Conservation (phyloP, 306 rosid species). For the Quercus alba region DNA sequence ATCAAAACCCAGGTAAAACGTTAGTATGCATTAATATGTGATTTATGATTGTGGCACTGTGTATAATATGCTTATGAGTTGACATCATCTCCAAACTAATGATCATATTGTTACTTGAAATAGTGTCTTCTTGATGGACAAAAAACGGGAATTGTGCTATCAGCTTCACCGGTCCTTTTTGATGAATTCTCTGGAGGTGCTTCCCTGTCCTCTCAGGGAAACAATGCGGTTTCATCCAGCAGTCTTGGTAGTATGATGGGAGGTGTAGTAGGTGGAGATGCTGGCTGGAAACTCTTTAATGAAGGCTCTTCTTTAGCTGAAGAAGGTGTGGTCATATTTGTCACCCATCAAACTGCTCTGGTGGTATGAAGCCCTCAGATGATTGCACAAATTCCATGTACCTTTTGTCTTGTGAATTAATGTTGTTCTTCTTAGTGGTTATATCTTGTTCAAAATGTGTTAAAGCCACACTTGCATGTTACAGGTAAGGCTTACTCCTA, state of each 20-base stretch:
- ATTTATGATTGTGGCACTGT: conserved; percentile 10
- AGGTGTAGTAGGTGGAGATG: conserved; percentile 90
- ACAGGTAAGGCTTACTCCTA: conserved; percentile 79
- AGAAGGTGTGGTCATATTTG: conserved; percentile 93
- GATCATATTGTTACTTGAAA: conserved; percentile 30
- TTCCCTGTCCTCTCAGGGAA: conserved; percentile 55
- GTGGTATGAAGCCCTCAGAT: conserved; percentile 82
- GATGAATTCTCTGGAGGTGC: conserved; percentile 69
- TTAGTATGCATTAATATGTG: conserved; percentile 16
- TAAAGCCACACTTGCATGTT: conserved; percentile 28
- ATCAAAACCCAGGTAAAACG: conserved; percentile 77
- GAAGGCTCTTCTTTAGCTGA: conserved; percentile 82
- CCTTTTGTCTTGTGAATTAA: conserved; percentile 30
- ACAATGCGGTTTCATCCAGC: conserved; percentile 54
- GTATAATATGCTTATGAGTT: conserved; percentile 10
- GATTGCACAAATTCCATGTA: conserved; percentile 34
- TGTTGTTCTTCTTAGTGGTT: conserved; percentile 21
- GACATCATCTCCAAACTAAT: conserved; percentile 26
- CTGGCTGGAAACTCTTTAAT: conserved; percentile 95
- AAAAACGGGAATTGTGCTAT: conserved; percentile 78
- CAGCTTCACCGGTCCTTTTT: conserved; percentile 85
- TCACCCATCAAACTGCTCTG: conserved; percentile 88
- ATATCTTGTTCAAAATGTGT: conserved; percentile 9
- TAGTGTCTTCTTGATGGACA: conserved; percentile 98
- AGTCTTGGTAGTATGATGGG: conserved; percentile 94